Conservation (phyloP, 768 basidiomycete genomes). For the Boletus speciosus region DNA sequence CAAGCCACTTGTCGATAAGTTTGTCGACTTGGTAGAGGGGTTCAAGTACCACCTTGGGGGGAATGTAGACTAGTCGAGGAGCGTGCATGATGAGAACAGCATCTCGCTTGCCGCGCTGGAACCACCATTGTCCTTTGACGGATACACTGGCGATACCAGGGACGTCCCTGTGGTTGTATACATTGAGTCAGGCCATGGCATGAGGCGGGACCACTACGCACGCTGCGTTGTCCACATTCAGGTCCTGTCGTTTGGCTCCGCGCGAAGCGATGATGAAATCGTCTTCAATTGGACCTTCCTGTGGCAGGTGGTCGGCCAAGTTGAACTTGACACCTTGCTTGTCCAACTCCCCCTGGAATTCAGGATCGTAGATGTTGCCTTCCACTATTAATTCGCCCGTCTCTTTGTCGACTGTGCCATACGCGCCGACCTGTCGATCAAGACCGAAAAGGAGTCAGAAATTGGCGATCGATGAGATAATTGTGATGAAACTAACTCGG, state of each 20-base stretch:
- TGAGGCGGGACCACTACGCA: conserved; percentile 5
- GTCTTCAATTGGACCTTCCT: conserved; percentile 17
- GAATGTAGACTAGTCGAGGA: conserved; percentile 23
- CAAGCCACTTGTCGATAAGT: conserved; percentile 29
- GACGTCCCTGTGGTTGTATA: conserved; percentile 2
- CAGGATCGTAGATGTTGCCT: conserved; percentile 33
- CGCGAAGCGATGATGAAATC: conserved; percentile 23
- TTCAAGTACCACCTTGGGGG: conserved; percentile 21
- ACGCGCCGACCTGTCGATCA: conserved; percentile 32
- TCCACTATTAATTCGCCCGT: conserved; percentile 32
- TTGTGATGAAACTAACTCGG: conserved; percentile 15
- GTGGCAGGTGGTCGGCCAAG: conserved; percentile 17
- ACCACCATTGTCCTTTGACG: conserved; percentile 33
- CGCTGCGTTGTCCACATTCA: conserved; percentile 9
- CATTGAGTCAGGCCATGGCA: neutral
- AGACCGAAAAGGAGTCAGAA: neutral
- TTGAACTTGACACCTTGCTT: conserved; percentile 7
- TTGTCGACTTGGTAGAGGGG: conserved; percentile 23
- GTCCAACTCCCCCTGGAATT: conserved; percentile 18
- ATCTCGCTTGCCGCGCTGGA: conserved; percentile 23
- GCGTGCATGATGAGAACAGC: conserved; percentile 33
- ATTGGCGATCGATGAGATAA: neutral
- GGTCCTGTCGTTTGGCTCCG: conserved; percentile 11
- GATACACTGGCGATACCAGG: conserved; percentile 24
- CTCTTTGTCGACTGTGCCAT: conserved; percentile 30